A percentile compares a stretch with the other conserved stretches of the same genome.
Conservation (phyloP, 179 eudicot genomes). For the Beta corolliflora region DNA sequence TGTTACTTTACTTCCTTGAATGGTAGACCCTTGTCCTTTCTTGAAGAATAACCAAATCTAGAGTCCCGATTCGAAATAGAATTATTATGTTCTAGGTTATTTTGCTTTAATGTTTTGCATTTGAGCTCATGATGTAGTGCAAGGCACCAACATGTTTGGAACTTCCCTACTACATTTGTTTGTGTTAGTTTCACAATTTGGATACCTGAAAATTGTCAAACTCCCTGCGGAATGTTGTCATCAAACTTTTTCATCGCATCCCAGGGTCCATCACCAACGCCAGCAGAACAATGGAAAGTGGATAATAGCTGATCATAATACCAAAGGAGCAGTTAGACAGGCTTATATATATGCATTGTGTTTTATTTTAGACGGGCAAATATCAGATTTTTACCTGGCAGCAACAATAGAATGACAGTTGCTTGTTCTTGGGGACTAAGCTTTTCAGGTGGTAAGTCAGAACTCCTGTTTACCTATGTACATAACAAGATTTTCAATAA, state of each 20-base stretch:
- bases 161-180: not conserved
- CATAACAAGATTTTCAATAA: not conserved
- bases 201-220: slow-evolving; percentile 93
- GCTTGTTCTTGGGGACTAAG: slow-evolving; percentile 80
- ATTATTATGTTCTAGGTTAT: no score
- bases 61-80: not conserved
- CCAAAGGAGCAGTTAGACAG: slow-evolving; percentile 14
- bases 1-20: not conserved
- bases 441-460: slow-evolving; percentile 53
- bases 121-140: not conserved
- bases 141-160: not conserved
- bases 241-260: slow-evolving; percentile 82
- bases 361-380: not conserved
- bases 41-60: not conserved
- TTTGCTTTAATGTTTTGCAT: no score
- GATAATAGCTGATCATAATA: slow-evolving; percentile 52
- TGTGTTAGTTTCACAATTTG: not conserved
- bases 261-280: slow-evolving; percentile 97
- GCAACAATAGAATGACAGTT: slow-evolving; percentile 70
- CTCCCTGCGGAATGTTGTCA: slow-evolving; percentile 75
- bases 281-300: slow-evolving; percentile 82
- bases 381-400: slow-evolving; percentile 57
- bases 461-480: slow-evolving; percentile 56
- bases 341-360: not conserved
- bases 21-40: not conserved